These are phyloP conservation scores for Chloris gayana DNA, from an alignment of 176 grass and related monocot genomes.

Conservation along the genomic window DNA sequence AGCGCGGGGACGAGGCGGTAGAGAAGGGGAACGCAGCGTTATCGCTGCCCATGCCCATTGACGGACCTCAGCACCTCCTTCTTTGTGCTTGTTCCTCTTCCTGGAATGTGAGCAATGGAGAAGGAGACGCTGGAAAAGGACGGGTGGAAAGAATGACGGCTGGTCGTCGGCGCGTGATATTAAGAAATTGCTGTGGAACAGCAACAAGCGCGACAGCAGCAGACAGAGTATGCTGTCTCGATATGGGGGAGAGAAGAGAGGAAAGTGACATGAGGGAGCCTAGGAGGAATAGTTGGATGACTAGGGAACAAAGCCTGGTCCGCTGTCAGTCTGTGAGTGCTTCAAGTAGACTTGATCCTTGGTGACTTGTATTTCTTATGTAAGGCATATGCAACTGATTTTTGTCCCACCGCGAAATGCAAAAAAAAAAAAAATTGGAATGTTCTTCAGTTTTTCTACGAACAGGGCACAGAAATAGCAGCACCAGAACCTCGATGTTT, in stretches of 20 bases:
- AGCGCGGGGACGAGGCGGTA: conserved; percentile 40
- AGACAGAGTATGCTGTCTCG: conserved; percentile 1
- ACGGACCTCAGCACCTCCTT: background rate
- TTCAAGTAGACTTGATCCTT: background rate
- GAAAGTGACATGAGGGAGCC: conserved; percentile 23
- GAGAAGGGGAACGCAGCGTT: conserved; percentile 41
- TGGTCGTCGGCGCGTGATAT: conserved; percentile 16
- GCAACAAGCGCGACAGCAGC: background rate
- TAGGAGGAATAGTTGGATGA: conserved; percentile 38
- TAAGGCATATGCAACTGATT: too few species aligned
- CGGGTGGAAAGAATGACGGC: conserved; percentile 41
- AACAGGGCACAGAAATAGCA: too few species aligned
- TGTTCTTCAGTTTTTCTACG: too few species aligned
- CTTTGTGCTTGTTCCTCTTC: background rate
- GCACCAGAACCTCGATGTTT: too few species aligned
- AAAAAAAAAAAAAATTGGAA: too few species aligned
- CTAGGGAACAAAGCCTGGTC: conserved; percentile 45
- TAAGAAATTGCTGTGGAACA: conserved; percentile 2
- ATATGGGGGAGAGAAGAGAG: conserved; percentile 24
- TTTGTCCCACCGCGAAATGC: too few species aligned
- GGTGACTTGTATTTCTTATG: background rate
- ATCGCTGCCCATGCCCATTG: conserved; percentile 48
- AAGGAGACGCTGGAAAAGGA: background rate
- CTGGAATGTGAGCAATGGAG: conserved; percentile 1
- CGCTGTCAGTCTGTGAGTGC: conserved; percentile 33